phyloP scores from a whole-genome alignment of 2,329 filamentous ascomycete genomes.

The Fusarium incarnatum region DNA sequence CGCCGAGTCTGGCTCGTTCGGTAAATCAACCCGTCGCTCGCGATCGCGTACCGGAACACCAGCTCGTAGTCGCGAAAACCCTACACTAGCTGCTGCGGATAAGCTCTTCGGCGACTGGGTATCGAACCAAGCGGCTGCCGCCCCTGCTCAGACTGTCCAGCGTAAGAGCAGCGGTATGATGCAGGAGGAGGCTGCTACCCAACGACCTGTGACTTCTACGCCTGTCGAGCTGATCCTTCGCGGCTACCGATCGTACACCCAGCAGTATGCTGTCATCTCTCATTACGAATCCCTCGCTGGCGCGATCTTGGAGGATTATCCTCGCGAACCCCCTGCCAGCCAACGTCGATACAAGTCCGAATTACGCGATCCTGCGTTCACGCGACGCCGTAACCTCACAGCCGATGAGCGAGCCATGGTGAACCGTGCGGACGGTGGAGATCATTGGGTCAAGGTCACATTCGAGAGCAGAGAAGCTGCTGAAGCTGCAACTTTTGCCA shows the following conservation, averaged over 20 bases:
- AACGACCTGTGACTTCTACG: slow-evolving; percentile 53
- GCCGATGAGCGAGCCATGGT: slow-evolving; percentile 81
- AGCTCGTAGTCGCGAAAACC: slow-evolving; percentile 67
- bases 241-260: slow-evolving; percentile 74
- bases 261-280: slow-evolving; percentile 87
- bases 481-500: slow-evolving; percentile 75
- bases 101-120: slow-evolving; percentile 71
- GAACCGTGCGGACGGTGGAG: slow-evolving; percentile 83
- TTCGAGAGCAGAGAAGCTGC: slow-evolving; percentile 80
- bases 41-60: slow-evolving; percentile 71
- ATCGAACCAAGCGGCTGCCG: slow-evolving; percentile 57
- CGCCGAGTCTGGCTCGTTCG: slow-evolving; percentile 74
- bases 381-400: slow-evolving; percentile 73
- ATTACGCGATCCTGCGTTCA: slow-evolving; percentile 77
- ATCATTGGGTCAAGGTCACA: slow-evolving; percentile 92
- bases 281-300: slow-evolving; percentile 91
- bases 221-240: slow-evolving; percentile 84
- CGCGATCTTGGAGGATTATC: slow-evolving; percentile 91
- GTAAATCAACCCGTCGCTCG: slow-evolving; percentile 73
- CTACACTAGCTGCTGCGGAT: slow-evolving; percentile 71
- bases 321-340: slow-evolving; percentile 80
- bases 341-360: slow-evolving; percentile 79
- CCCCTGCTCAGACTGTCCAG: slow-evolving; percentile 45
- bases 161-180: slow-evolving; percentile 54
- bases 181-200: slow-evolving; percentile 56